These are phyloP conservation scores for Echinochloa phyllopogon DNA, from an alignment of 176 grass and related monocot genomes.

Conservation along the genomic window DNA sequence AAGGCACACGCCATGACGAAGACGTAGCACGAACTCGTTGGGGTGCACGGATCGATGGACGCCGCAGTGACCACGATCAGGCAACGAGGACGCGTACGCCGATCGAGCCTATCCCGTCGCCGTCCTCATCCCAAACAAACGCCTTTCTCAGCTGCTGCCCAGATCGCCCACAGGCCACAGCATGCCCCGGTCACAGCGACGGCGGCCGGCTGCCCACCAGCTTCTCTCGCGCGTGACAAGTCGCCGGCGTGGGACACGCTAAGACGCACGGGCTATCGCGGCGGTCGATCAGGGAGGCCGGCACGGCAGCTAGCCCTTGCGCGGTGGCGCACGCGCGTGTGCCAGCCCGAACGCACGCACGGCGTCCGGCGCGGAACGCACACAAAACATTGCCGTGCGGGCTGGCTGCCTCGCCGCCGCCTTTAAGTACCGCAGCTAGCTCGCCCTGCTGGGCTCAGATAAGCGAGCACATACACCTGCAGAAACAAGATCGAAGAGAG, in stretches of 20 bases:
- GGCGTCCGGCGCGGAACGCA: background rate
- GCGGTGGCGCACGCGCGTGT: background rate
- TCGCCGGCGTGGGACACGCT: background rate
- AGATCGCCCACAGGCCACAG: background rate
- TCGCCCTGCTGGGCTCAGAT: background rate
- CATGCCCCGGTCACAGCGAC: background rate
- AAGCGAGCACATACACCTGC: background rate
- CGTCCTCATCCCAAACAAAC: background rate
- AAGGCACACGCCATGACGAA: background rate
- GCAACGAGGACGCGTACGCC: background rate
- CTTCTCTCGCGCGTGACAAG: background rate
- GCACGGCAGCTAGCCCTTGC: background rate
- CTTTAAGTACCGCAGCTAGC: background rate
- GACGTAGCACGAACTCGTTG: background rate
- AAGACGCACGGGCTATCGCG: background rate
- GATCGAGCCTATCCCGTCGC: background rate
- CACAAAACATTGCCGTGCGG: slow-evolving; percentile 30
- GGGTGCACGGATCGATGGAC: background rate
- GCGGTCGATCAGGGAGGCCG: background rate
- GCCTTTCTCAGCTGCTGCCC: background rate
- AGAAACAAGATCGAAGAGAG: background rate
- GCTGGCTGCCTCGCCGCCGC: background rate
- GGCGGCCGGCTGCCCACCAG: background rate
- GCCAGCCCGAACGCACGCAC: slow-evolving; percentile 16
- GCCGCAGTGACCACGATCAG: background rate